phyloP scores from a whole-genome alignment of 257 asterid species.

The Nicotiana undulata region DNA sequence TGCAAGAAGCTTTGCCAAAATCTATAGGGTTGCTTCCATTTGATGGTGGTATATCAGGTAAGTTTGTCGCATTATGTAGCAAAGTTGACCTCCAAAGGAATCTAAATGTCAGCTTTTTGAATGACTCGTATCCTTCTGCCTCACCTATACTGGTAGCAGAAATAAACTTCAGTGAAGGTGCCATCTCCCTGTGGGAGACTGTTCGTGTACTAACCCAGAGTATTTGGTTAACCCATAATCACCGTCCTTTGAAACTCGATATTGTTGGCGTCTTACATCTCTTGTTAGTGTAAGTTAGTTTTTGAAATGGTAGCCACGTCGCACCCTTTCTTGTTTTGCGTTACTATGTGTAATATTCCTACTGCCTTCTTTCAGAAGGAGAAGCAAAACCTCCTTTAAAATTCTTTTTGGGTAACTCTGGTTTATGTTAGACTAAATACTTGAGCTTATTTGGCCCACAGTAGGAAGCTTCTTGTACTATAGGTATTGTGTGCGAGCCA shows the following conservation, averaged over 20 bases:
- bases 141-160: not conserved
- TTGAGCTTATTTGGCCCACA: not conserved
- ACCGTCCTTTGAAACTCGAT: not conserved
- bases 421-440: not conserved
- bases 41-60: constrained; percentile 93
- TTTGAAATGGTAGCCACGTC: too few relatives aligned
- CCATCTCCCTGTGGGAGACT: constrained; percentile 2
- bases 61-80: not conserved
- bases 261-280: too few relatives aligned
- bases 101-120: not conserved
- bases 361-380: not conserved
- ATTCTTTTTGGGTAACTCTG: not conserved
- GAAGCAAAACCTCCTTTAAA: not conserved
- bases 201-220: not conserved
- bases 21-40: constrained; percentile 91
- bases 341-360: not conserved
- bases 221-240: not conserved
- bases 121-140: not conserved
- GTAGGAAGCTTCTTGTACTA: not conserved
- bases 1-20: constrained; percentile 92
- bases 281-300: too few relatives aligned
- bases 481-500: too few relatives aligned
- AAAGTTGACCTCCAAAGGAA: not conserved
- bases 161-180: not conserved
- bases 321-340: too few relatives aligned